phyloP scores from a whole-genome alignment of 257 asterid genomes.

The Primulina eburnea region DNA sequence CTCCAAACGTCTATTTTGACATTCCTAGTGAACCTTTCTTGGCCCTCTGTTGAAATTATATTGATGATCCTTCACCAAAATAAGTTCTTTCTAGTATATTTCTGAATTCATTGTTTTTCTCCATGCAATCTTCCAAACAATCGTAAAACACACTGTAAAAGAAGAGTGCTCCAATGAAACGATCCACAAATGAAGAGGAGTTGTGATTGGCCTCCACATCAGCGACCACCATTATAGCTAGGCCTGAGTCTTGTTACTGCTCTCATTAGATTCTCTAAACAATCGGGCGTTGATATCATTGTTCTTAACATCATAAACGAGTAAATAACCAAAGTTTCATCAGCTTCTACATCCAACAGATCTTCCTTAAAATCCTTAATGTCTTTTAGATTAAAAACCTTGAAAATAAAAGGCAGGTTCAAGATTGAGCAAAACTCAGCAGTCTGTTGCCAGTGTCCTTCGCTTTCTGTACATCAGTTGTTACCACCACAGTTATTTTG shows the following conservation, averaged over 20 bases:
- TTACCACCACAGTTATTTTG: constrained; percentile 51
- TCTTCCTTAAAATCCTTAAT: constrained; percentile 42
- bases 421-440: constrained; percentile 47
- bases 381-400: constrained; percentile 35
- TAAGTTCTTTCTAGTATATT: constrained; percentile 40
- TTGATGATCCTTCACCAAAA: constrained; percentile 53
- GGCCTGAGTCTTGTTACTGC: constrained; percentile 43
- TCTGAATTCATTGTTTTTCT: constrained; percentile 32
- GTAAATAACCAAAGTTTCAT: constrained; percentile 49
- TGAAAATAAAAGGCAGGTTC: constrained; percentile 42
- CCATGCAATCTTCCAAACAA: constrained; percentile 63
- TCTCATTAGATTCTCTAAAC: constrained; percentile 43
- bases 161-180: constrained; percentile 54
- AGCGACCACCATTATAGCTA: constrained; percentile 42
- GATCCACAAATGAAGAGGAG: constrained; percentile 53
- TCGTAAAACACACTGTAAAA: constrained; percentile 53
- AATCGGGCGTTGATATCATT: constrained; percentile 45
- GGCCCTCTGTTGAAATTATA: constrained; percentile 50
- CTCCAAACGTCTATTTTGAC: constrained; percentile 72
- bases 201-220: constrained; percentile 75
- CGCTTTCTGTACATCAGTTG: constrained; percentile 28
- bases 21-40: constrained; percentile 46
- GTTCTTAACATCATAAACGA: constrained; percentile 41
- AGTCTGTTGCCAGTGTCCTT: constrained; percentile 49
- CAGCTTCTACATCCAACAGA: constrained; percentile 28